A percentile compares a stretch with the other conserved stretches of the same genome.
These are phyloP conservation scores for Xylariales sp. DNA, from an alignment of 2,329 filamentous ascomycete species.

Conservation along the genomic window DNA sequence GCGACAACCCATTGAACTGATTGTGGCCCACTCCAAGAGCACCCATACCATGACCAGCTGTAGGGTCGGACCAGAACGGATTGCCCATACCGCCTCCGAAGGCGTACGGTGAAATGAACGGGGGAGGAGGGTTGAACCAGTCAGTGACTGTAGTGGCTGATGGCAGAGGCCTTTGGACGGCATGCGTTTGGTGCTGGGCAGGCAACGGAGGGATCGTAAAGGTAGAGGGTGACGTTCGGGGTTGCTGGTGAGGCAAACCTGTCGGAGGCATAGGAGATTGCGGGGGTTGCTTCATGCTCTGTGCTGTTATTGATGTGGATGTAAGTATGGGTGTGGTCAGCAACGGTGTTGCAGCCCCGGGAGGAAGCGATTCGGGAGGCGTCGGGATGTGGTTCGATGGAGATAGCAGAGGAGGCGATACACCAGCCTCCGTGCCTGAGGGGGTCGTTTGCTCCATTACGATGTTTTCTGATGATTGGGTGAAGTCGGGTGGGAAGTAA, in stretches of 20 bases:
- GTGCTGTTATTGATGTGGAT: constrained; percentile 16
- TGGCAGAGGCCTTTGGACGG: constrained; percentile 37
- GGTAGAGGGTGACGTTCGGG: constrained; percentile 18
- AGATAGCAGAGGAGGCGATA: constrained; percentile 23
- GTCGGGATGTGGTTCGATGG: constrained; percentile 20
- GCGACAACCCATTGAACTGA: constrained; percentile 21
- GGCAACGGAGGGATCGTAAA: constrained; percentile 36
- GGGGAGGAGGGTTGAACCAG: constrained; percentile 50
- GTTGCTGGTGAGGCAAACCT: constrained; percentile 11
- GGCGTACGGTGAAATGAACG: constrained; percentile 49
- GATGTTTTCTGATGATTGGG: constrained; percentile 28
- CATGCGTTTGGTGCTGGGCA: constrained; percentile 23
- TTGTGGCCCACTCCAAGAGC: constrained; percentile 17
- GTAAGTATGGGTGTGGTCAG: constrained; percentile 21
- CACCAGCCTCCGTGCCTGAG: constrained; percentile 20
- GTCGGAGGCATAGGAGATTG: constrained; percentile 16
- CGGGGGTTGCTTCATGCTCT: constrained; percentile 16
- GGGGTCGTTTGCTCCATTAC: constrained; percentile 21
- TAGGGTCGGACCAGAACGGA: constrained; percentile 19
- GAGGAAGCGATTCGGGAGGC: constrained; percentile 21
- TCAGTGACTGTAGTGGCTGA: constrained; percentile 33
- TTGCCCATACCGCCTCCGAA: constrained; percentile 38
- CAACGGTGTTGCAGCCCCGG: constrained; percentile 16
- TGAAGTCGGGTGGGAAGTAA: constrained; percentile 58
- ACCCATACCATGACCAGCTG: constrained; percentile 16